phyloP scores from a whole-genome alignment of 306 rosid genomes.

The Vachellia collinsii region DNA sequence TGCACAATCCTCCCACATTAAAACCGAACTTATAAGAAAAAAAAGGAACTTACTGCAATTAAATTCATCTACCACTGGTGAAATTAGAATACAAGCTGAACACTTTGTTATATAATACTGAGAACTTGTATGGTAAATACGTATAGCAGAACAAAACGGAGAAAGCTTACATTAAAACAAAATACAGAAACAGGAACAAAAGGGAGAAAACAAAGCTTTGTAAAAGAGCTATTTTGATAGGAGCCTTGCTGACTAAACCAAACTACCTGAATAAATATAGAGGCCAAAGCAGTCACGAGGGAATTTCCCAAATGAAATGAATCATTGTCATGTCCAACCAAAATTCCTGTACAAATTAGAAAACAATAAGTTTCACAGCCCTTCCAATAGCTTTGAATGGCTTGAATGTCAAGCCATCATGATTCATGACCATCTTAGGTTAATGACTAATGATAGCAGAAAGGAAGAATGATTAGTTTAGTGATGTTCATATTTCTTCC shows the following conservation, averaged over 20 bases:
- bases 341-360: constrained; percentile 3
- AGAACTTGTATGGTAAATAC: neutral
- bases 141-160: neutral
- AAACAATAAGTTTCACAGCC: too few species aligned
- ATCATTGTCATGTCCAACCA: neutral
- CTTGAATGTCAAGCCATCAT: too few species aligned
- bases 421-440: too few species aligned
- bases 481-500: too few species aligned
- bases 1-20: neutral
- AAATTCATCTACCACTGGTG: neutral
- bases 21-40: neutral
- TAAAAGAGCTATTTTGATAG: neutral
- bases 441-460: too few species aligned
- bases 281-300: neutral
- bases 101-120: neutral
- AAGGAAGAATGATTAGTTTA: too few species aligned
- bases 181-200: neutral
- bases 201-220: neutral
- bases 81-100: neutral
- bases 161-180: too few species aligned
- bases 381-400: too few species aligned
- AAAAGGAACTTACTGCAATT: neutral
- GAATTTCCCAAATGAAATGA: constrained; percentile 7
- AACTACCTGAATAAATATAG: neutral
- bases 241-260: neutral